phyloP scores from a whole-genome alignment of 1,284 basidiomycete genomes.

The Cerioporus squamosus region DNA sequence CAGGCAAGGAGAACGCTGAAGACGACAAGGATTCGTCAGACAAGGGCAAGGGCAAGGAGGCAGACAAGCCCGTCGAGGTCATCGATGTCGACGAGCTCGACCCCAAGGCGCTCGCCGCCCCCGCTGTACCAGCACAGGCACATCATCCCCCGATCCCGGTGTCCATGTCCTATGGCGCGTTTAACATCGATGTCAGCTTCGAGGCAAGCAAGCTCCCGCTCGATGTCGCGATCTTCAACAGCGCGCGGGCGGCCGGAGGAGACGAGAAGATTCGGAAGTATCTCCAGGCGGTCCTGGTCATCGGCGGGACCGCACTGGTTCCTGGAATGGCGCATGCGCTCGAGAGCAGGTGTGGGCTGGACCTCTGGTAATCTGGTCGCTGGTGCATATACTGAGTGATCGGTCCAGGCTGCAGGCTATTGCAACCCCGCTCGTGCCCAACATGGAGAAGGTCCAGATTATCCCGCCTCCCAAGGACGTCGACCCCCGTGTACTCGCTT shows the following conservation, averaged over 20 bases:
- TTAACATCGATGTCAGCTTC: conserved; percentile 74
- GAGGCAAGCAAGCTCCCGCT: conserved; percentile 93
- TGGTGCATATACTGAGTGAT: not conserved
- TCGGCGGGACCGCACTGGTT: conserved; percentile 80
- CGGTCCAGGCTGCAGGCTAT: conserved; percentile 71
- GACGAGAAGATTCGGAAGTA: conserved; percentile 93
- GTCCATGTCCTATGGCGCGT: conserved; percentile 35
- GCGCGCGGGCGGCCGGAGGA: conserved; percentile 81
- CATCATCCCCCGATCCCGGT: conserved; percentile 22
- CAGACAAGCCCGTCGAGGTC: conserved; percentile 42
- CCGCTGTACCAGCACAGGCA: conserved; percentile 9
- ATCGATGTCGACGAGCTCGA: conserved; percentile 57
- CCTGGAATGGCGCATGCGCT: conserved; percentile 80
- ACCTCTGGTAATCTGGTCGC: not conserved
- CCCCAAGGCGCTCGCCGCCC: conserved; percentile 31
- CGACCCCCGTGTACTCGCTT: conserved; percentile 87
- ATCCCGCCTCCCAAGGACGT: conserved; percentile 94
- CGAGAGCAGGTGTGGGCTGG: conserved; percentile 67
- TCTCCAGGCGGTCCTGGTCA: conserved; percentile 86
- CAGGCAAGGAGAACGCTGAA: not conserved
- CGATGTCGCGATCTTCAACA: conserved; percentile 94
- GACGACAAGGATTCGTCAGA: conserved; percentile 1
- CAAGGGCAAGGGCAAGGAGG: conserved; percentile 1
- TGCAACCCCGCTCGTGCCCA: conserved; percentile 78
- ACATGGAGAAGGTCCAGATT: conserved; percentile 85